These are phyloP conservation scores for Cladosporium cucumerinum DNA, from an alignment of 2,329 filamentous ascomycete genomes.

Conservation along the genomic window DNA sequence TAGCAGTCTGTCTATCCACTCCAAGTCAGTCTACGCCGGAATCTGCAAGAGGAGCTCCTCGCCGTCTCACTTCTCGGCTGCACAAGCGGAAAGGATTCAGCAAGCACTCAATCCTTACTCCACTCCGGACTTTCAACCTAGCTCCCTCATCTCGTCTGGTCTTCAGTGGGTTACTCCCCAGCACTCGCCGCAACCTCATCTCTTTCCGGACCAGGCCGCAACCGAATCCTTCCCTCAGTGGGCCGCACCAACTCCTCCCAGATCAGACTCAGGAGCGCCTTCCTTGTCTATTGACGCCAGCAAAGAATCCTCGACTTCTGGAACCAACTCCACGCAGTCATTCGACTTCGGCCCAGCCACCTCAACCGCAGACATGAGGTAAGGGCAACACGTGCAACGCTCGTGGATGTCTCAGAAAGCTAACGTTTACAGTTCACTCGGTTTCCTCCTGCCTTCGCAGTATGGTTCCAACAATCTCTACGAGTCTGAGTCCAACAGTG, in stretches of 20 bases:
- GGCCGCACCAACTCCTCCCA: constrained; percentile 34
- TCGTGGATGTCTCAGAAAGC: not conserved
- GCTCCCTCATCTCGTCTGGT: constrained; percentile 16
- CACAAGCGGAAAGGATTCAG: constrained; percentile 14
- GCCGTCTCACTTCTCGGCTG: constrained; percentile 15
- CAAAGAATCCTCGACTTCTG: constrained; percentile 26
- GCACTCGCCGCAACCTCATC: constrained; percentile 33
- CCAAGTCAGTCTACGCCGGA: constrained; percentile 10
- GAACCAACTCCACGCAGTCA: constrained; percentile 22
- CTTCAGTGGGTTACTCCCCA: constrained; percentile 33
- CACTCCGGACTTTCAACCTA: constrained; percentile 11
- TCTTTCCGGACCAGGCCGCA: constrained; percentile 22
- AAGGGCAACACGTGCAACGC: constrained; percentile 11
- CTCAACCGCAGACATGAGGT: constrained; percentile 36
- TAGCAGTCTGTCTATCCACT: constrained; percentile 15
- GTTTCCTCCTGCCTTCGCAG: constrained; percentile 36
- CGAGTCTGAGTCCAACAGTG: constrained; percentile 32
- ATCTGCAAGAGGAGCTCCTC: constrained; percentile 15
- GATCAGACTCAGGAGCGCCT: constrained; percentile 34
- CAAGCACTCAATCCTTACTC: constrained; percentile 8
- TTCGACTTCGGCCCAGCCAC: constrained; percentile 30
- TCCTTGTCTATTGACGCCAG: constrained; percentile 30
- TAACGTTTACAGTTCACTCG: constrained; percentile 30
- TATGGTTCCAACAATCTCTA: constrained; percentile 30
- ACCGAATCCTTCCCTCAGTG: constrained; percentile 32